Conservation (phyloP, 1,284 basidiomycete species). For the Microbotryum saponariae region DNA sequence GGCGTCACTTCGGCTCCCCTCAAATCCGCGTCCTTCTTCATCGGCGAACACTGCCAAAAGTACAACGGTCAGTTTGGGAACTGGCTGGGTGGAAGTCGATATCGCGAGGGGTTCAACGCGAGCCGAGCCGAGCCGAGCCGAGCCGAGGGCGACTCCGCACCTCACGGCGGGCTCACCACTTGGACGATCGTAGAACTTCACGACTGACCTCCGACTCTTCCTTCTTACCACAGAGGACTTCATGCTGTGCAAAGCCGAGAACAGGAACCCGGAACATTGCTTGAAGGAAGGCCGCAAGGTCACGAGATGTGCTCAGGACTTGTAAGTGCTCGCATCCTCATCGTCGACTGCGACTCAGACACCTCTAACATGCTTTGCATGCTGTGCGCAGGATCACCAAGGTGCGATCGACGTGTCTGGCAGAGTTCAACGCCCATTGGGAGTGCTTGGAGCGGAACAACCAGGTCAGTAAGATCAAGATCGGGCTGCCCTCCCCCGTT, state of each 20-base stretch:
- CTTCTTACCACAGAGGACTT: constrained; percentile 70
- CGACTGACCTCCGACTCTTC: neutral
- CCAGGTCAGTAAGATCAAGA: constrained; percentile 55
- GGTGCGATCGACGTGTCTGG: constrained; percentile 83
- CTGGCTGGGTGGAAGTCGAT: too few species aligned
- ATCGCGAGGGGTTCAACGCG: neutral
- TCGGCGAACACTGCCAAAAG: constrained; percentile 90
- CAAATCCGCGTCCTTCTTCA: constrained; percentile 95
- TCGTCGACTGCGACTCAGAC: constrained; percentile 1
- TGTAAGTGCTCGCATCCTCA: constrained; percentile 55
- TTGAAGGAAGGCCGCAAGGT: constrained; percentile 92
- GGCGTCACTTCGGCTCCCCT: constrained; percentile 87
- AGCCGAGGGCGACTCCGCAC: neutral
- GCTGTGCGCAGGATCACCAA: constrained; percentile 63
- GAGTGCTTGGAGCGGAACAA: constrained; percentile 90
- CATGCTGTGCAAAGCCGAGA: constrained; percentile 97
- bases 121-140: neutral
- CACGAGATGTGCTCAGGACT: constrained; percentile 86
- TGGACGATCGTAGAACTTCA: too few species aligned
- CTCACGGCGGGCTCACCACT: neutral
- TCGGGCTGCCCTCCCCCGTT: neutral
- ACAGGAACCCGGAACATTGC: constrained; percentile 82
- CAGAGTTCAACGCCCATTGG: constrained; percentile 90
- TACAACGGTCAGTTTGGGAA: constrained; percentile 70
- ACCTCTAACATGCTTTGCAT: too few species aligned